These are phyloP conservation scores for Kitagawia praeruptora DNA, from an alignment of 129 eudicot species.

Conservation along the genomic window DNA sequence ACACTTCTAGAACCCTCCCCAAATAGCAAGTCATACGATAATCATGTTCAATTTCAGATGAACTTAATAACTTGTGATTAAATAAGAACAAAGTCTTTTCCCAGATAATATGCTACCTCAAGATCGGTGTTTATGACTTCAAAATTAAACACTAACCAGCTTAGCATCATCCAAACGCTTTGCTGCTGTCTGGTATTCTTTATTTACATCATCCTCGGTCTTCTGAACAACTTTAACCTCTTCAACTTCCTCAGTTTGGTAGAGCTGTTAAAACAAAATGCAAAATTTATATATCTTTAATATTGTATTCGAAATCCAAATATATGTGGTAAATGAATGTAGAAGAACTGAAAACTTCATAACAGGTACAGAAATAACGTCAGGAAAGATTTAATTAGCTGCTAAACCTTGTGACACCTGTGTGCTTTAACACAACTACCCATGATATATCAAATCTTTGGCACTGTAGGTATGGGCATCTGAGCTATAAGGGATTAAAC, in stretches of 20 bases:
- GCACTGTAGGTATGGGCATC: no score
- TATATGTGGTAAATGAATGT: slow-evolving; percentile 5
- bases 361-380: neutral
- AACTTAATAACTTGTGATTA: neutral
- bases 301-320: neutral
- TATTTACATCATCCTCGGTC: slow-evolving; percentile 55
- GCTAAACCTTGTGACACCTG: neutral
- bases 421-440: no score
- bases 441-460: no score
- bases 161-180: slow-evolving; percentile 54
- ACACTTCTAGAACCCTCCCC: neutral
- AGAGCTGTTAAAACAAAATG: slow-evolving; percentile 34
- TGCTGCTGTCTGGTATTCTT: slow-evolving; percentile 74
- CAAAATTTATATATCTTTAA: neutral
- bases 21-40: neutral
- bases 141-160: slow-evolving; percentile 43
- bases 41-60: neutral
- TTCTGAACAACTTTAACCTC: slow-evolving; percentile 66
- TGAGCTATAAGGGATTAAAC: no score
- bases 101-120: neutral
- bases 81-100: neutral
- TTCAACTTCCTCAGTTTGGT: slow-evolving; percentile 75
- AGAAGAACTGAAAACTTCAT: neutral
- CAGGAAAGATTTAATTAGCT: neutral
- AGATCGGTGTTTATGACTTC: neutral